A percentile compares a stretch with the other conserved stretches of the same genome.
Conservation (phyloP, 2,329 filamentous ascomycete genomes). For the Pyrenochaeta sp. region DNA sequence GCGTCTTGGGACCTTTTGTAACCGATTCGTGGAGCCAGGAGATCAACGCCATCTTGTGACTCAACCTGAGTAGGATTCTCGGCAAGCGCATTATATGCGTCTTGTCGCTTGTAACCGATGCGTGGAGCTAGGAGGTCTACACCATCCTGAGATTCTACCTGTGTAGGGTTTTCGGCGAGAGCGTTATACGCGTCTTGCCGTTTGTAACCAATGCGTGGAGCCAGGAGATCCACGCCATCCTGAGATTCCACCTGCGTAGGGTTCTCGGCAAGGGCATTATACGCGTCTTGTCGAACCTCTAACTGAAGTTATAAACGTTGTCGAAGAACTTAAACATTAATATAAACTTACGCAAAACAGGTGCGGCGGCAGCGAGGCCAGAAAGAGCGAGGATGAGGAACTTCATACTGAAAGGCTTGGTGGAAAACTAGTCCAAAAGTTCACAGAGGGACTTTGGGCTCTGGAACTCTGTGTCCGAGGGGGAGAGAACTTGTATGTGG, state of each 20-base stretch:
- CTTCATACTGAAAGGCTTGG: not conserved
- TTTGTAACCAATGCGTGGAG: not conserved
- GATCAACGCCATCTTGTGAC: not conserved
- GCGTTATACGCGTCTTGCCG: not conserved
- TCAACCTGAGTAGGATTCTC: not conserved
- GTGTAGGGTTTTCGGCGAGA: not conserved
- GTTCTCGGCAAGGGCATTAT: not conserved
- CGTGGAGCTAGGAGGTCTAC: not conserved
- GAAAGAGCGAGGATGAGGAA: not conserved
- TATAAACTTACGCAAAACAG: not conserved
- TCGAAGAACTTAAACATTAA: not conserved
- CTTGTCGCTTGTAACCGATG: not conserved
- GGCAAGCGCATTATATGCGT: not conserved
- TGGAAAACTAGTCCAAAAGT: no score
- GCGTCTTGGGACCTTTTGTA: not conserved
- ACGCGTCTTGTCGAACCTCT: no score
- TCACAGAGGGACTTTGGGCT: not conserved
- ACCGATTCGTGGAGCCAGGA: not conserved
- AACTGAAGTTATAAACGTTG: no score
- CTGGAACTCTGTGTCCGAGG: not conserved
- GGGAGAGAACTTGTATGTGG: not conserved
- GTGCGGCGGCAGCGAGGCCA: not conserved
- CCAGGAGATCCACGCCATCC: not conserved
- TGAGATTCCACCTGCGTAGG: not conserved
- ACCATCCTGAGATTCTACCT: not conserved